Conservation (phyloP, 225 moss, liverwort and hornwort genomes). For the Straminergon stramineum region DNA sequence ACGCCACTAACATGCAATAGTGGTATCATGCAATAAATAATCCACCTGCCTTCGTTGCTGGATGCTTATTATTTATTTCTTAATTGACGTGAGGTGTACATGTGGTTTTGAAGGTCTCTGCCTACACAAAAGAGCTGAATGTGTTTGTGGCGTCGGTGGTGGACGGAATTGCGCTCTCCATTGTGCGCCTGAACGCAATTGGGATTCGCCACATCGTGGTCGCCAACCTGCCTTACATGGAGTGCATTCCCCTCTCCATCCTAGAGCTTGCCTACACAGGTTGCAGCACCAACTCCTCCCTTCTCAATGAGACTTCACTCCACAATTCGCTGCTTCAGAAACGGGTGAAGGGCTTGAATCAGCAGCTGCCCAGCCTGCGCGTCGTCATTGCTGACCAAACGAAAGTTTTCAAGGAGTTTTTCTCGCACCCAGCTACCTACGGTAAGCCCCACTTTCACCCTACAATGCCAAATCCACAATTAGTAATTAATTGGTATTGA, state of each 20-base stretch:
- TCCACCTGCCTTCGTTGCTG: not conserved
- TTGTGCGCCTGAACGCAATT: not conserved
- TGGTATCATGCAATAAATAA: not conserved
- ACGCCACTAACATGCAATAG: too few species aligned
- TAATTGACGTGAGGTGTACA: not conserved
- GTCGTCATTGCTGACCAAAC: not conserved
- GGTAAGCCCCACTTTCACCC: not conserved
- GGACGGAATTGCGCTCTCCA: not conserved
- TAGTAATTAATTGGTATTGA: not conserved
- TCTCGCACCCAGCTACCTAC: not conserved
- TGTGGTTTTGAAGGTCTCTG: not conserved
- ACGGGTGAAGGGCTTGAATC: not conserved
- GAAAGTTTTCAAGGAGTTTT: conserved; percentile 1
- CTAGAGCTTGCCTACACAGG: not conserved
- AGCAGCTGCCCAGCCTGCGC: not conserved
- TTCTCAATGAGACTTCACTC: not conserved
- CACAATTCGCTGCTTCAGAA: not conserved
- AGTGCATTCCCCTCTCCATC: not conserved
- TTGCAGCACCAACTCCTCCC: not conserved
- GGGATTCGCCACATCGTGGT: conserved; percentile 13
- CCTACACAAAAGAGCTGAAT: not conserved
- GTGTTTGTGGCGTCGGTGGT: not conserved
- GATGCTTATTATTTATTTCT: not conserved
- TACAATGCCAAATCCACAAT: not conserved
- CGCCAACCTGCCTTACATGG: not conserved